Conservation (phyloP, 306 rosid species). For the Crotalaria pallida region DNA sequence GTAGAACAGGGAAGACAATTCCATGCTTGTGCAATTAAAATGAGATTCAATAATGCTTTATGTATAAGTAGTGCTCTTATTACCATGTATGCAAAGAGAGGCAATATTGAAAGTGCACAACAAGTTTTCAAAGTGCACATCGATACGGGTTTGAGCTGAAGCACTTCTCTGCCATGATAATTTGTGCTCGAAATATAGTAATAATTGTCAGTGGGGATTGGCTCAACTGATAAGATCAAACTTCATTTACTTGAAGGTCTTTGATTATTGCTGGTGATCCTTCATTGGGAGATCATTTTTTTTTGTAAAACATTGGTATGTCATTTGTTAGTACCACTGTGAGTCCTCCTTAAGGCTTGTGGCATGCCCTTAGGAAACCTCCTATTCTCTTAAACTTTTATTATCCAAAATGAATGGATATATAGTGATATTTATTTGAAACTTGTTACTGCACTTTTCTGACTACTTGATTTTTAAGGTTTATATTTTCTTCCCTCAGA, state of each 20-base stretch:
- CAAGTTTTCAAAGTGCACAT: slow-evolving; percentile 86
- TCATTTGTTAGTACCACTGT: background rate
- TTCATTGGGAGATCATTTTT: too few relatives aligned
- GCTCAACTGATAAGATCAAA: slow-evolving; percentile 18
- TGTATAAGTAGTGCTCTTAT: slow-evolving; percentile 88
- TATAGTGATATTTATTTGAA: too few relatives aligned
- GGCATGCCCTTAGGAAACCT: background rate
- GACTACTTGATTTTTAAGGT: slow-evolving; percentile 1
- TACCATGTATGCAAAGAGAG: slow-evolving; percentile 91
- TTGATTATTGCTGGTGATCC: background rate
- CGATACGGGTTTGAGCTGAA: too few relatives aligned
- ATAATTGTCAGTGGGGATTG: background rate
- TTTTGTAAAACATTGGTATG: too few relatives aligned
- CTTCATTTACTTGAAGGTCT: background rate
- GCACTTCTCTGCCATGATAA: too few relatives aligned
- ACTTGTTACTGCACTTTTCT: too few relatives aligned
- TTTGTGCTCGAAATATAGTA: background rate
- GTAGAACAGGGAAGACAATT: slow-evolving; percentile 85
- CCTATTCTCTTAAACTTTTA: background rate
- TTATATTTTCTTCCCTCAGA: slow-evolving; percentile 8
- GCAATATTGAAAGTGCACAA: slow-evolving; percentile 74
- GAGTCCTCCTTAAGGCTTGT: background rate
- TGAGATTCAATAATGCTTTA: slow-evolving; percentile 47
- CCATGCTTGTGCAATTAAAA: slow-evolving; percentile 68
- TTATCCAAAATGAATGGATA: background rate